These are phyloP conservation scores for Candida cerambycidarum DNA, from an alignment of 805 yeast genomes.

Conservation along the genomic window DNA sequence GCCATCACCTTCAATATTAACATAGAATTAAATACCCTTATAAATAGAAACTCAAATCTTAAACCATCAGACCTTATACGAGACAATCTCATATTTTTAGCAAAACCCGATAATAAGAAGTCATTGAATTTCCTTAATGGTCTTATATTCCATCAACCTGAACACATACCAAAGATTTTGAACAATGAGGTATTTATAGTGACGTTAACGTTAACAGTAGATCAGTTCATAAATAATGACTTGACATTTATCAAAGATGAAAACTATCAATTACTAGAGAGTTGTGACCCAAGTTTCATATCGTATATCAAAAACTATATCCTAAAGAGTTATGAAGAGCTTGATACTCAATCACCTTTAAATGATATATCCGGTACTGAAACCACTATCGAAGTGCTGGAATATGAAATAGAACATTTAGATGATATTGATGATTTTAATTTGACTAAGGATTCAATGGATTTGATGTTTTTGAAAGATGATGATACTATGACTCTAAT, in stretches of 20 bases:
- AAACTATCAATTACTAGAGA: slow-evolving; percentile 25
- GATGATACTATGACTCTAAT: slow-evolving; percentile 15
- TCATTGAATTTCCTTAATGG: slow-evolving; percentile 6
- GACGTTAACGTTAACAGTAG: slow-evolving; percentile 23
- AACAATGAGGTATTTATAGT: slow-evolving; percentile 35
- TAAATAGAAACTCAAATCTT: slow-evolving; percentile 28
- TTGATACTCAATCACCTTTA: slow-evolving; percentile 3
- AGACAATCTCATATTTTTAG: slow-evolving; percentile 34
- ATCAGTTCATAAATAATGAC: slow-evolving; percentile 21
- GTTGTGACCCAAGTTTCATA: slow-evolving; percentile 26
- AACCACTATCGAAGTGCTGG: slow-evolving; percentile 19
- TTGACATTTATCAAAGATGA: slow-evolving; percentile 30
- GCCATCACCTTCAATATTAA: slow-evolving; percentile 25
- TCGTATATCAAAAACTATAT: slow-evolving; percentile 30
- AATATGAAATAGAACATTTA: slow-evolving; percentile 11
- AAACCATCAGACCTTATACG: slow-evolving; percentile 34
- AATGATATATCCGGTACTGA: slow-evolving; percentile 17
- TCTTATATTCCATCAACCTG: slow-evolving; percentile 6
- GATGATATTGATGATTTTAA: slow-evolving; percentile 4
- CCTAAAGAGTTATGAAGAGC: slow-evolving; percentile 7
- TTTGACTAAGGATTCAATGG: slow-evolving; percentile 1
- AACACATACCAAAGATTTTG: slow-evolving; percentile 5
- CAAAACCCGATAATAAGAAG: slow-evolving; percentile 18
- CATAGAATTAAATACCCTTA: slow-evolving; percentile 35
- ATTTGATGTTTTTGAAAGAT: slow-evolving; percentile 9